phyloP scores from a whole-genome alignment of 345 rosid species.

The Populus deltoides region DNA sequence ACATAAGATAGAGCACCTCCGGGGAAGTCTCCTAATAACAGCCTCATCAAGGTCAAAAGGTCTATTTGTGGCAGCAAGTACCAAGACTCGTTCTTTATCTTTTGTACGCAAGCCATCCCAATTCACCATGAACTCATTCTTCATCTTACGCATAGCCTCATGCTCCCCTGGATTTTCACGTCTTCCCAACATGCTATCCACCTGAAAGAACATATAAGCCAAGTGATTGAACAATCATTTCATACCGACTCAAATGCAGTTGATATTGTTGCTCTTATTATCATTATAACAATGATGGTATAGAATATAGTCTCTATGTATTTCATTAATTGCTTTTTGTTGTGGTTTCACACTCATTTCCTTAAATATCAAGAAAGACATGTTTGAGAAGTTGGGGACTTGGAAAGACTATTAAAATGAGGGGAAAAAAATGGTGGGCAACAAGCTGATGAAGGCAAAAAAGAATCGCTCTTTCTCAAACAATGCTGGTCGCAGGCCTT shows the following conservation, averaged over 20 bases:
- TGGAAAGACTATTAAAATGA: neutral
- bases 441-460: neutral
- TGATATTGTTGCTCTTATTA: neutral
- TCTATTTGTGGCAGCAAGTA: slow-evolving; percentile 93
- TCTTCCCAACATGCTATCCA: slow-evolving; percentile 98
- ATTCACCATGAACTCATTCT: slow-evolving; percentile 97
- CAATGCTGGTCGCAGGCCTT: neutral
- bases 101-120: slow-evolving; percentile 98
- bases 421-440: neutral
- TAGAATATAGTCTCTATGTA: neutral
- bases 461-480: neutral
- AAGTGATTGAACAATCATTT: neutral
- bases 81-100: slow-evolving; percentile 92
- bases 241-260: neutral
- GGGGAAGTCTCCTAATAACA: slow-evolving; percentile 92
- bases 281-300: neutral
- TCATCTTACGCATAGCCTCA: slow-evolving; percentile 99
- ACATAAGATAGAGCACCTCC: slow-evolving; percentile 49
- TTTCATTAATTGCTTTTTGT: neutral
- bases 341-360: neutral
- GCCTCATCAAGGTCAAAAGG: slow-evolving; percentile 99
- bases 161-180: slow-evolving; percentile 99
- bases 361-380: neutral
- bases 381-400: neutral
- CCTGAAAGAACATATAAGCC: slow-evolving; percentile 40